Conservation (phyloP, 2,329 filamentous ascomycete species). For the Thielaviopsis musarum region DNA sequence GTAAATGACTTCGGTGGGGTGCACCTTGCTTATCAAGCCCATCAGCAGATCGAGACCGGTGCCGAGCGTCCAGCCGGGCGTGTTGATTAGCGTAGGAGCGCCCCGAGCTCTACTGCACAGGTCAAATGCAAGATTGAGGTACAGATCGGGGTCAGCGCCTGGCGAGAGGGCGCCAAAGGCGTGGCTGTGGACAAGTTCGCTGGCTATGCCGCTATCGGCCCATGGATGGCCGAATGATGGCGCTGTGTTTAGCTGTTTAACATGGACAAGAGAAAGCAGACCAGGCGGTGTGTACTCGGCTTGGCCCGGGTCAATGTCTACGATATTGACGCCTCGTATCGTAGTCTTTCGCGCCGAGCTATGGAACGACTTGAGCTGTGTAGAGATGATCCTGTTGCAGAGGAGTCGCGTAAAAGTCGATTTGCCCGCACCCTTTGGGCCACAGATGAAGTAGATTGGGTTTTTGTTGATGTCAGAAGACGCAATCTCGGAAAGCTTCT, state of each 20-base stretch:
- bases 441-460: slow-evolving; percentile 41
- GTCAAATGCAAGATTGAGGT: slow-evolving; percentile 45
- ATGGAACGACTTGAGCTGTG: slow-evolving; percentile 17
- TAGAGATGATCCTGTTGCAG: slow-evolving; percentile 47
- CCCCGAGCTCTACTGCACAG: slow-evolving; percentile 41
- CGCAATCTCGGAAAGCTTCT: slow-evolving; percentile 27
- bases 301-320: slow-evolving; percentile 65
- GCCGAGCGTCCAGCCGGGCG: slow-evolving; percentile 56
- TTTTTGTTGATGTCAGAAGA: slow-evolving; percentile 20
- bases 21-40: slow-evolving; percentile 35
- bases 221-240: slow-evolving; percentile 48
- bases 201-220: slow-evolving; percentile 12
- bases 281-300: slow-evolving; percentile 58
- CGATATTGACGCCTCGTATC: slow-evolving; percentile 29
- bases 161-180: slow-evolving; percentile 48
- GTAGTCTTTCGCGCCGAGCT: slow-evolving; percentile 5
- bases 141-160: slow-evolving; percentile 49
- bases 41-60: slow-evolving; percentile 49
- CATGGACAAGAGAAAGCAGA: slow-evolving; percentile 47
- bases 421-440: slow-evolving; percentile 57
- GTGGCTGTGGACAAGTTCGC: slow-evolving; percentile 41
- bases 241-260: slow-evolving; percentile 44
- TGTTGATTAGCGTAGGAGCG: slow-evolving; percentile 52
- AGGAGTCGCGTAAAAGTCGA: slow-evolving; percentile 56
- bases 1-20: slow-evolving; percentile 47